Percentiles rank a stretch among this genome's conserved stretches.
Evolutionary conservation across 2,329 filamentous ascomycete genomes (phyloP).

Genomic region (Apiospora malaysiana): DNA sequence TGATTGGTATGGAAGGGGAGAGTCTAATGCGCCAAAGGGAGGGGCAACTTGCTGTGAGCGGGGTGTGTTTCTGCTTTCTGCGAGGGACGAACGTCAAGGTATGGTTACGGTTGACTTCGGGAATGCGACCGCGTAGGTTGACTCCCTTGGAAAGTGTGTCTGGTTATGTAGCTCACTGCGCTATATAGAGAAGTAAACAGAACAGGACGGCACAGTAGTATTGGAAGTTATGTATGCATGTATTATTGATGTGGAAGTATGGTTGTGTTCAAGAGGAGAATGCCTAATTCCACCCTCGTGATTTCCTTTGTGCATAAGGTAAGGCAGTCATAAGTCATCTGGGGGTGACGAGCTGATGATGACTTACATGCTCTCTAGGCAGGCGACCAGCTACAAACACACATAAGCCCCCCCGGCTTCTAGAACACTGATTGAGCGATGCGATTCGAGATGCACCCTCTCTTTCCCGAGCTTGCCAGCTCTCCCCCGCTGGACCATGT

Average conservation of each 20-base stretch:
- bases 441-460: not conserved
- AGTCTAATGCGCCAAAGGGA: not conserved
- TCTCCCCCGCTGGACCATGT: not conserved
- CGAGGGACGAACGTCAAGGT: slow-evolving; percentile 1
- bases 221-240: not conserved
- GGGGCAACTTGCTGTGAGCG: slow-evolving; percentile 4
- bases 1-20: not conserved
- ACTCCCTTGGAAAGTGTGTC: slow-evolving; percentile 1
- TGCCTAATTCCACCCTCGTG: slow-evolving; percentile 3
- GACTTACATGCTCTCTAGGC: slow-evolving; percentile 5
- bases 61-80: not conserved
- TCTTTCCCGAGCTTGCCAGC: not conserved
- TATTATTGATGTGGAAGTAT: not conserved
- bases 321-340: slow-evolving; percentile 6
- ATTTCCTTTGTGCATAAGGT: slow-evolving; percentile 4
- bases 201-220: not conserved
- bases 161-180: not conserved
- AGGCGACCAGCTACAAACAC: slow-evolving; percentile 2
- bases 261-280: not conserved
- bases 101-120: not conserved
- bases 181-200: not conserved
- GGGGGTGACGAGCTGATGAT: slow-evolving; percentile 17
- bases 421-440: not conserved
- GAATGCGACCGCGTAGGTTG: not conserved
- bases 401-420: not conserved